Conservation (phyloP, 306 rosid species). For the Cucumis melo region DNA sequence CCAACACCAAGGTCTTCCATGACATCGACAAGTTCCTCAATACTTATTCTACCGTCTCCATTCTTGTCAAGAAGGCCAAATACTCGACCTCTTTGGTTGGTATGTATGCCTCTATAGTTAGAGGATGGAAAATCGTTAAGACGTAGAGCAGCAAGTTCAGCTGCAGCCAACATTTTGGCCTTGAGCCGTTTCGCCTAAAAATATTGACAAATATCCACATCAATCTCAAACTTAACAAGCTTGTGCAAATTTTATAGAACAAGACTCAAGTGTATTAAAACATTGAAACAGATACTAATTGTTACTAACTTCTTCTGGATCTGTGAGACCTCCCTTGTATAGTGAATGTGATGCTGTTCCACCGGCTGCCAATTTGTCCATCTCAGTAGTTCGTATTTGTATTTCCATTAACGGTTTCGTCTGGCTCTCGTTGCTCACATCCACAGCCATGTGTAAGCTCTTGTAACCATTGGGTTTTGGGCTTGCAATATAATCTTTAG, state of each 20-base stretch:
- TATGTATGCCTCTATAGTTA: constrained; percentile 29
- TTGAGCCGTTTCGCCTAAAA: constrained; percentile 74
- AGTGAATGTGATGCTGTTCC: constrained; percentile 90
- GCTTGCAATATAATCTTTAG: constrained; percentile 73
- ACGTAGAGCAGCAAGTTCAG: constrained; percentile 84
- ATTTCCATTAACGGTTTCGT: constrained; percentile 68
- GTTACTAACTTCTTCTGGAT: constrained; percentile 53
- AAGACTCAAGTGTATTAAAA: not conserved
- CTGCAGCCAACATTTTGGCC: constrained; percentile 84
- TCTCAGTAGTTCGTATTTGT: constrained; percentile 74
- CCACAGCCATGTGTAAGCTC: constrained; percentile 87
- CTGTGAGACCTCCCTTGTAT: constrained; percentile 79
- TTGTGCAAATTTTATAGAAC: not conserved
- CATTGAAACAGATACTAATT: constrained; percentile 14
- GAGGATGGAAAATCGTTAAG: constrained; percentile 58
- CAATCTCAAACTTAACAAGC: not conserved
- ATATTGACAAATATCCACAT: constrained; percentile 11
- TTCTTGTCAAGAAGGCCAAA: constrained; percentile 87
- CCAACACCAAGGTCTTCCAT: constrained; percentile 98
- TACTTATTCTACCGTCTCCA: constrained; percentile 86
- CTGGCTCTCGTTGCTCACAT: constrained; percentile 52
- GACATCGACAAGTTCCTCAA: constrained; percentile 77
- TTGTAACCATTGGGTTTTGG: constrained; percentile 81
- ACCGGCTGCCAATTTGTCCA: constrained; percentile 66
- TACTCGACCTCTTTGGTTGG: constrained; percentile 46